Evolutionary conservation across 179 eudicot species (phyloP), one percentile per base, ranked within the genome.

Genomic region (Beta macrorhiza): DNA sequence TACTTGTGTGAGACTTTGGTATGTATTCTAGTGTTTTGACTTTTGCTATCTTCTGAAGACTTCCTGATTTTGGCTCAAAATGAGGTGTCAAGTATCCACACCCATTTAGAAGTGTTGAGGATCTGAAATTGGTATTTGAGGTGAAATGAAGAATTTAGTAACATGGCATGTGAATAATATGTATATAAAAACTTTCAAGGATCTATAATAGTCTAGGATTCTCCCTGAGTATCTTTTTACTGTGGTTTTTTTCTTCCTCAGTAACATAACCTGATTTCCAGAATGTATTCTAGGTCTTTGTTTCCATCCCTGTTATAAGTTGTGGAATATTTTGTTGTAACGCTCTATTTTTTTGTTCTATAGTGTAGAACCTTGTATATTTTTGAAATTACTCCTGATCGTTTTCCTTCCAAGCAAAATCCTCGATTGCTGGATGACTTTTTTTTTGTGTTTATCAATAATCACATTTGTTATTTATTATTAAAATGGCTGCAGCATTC

Each of bases 401-500:
- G 42, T 37, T 37, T 37, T 37, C 42, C 42, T 32, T 25, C 20
- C 0, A 32, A 17, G 3, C 47, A 7, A 3, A 55, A 29, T 56
- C 9, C 25, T 14, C 2, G 13, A 72, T 56, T 25, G 76, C 53
- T 74, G 8, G 47, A 16, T 57, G 7, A 32, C 29, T 32, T 52
- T 72, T 12, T 32, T 56, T 75, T 16, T 7, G 25, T 56, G 19
- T 37, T 75, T 15, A 32, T 42, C 52, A 42, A 16, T 44, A 42
- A 16, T 7, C 51, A 69, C 73, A 67, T 73, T 67, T 13, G 47
- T 75, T 62, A 57, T 75, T 62, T 29, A 29, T 1, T 29, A 29
- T 29, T 29, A 29, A 29, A 29, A 29, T 29, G 32, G 25, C 80
- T 83, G 89, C 87, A 80, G 85, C 90, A 61, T 81, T 89, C 69